Conservation (phyloP, 2,329 filamentous ascomycete genomes). For the Zasmidium citrigriseum region DNA sequence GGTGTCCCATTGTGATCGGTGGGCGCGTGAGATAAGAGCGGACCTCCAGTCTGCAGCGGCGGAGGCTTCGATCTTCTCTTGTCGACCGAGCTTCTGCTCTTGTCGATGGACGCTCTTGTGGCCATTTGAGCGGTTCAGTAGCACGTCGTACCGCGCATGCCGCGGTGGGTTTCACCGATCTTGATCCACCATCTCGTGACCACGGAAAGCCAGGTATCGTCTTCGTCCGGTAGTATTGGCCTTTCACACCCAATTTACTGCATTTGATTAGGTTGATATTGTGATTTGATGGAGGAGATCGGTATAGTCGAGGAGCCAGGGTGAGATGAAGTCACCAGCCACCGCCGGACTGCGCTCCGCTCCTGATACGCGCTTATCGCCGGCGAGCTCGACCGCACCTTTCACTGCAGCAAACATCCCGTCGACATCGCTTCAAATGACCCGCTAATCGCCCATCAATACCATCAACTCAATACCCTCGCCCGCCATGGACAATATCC, state of each 20-base stretch:
- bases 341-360: neutral
- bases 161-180: too few relatives aligned
- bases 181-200: neutral
- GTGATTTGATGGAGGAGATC: neutral
- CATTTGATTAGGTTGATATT: too few relatives aligned
- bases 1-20: slow-evolving; percentile 10
- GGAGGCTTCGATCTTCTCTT: slow-evolving; percentile 7
- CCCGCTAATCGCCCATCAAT: neutral
- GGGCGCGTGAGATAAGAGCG: neutral
- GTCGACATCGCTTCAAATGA: neutral
- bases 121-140: slow-evolving; percentile 7
- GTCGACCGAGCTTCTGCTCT: neutral
- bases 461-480: neutral
- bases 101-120: slow-evolving; percentile 11
- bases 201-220: too few relatives aligned
- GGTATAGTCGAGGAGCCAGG: neutral
- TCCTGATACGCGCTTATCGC: neutral
- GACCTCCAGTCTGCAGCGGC: slow-evolving; percentile 12
- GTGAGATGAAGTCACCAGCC: neutral
- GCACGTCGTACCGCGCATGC: neutral
- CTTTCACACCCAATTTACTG: too few relatives aligned
- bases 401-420: neutral
- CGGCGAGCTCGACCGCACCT: neutral
- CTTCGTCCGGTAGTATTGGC: too few relatives aligned
- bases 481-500: slow-evolving; percentile 61